These are phyloP conservation scores for Cardamine resedifolia DNA, from an alignment of 345 rosid genomes.

Conservation along the genomic window DNA sequence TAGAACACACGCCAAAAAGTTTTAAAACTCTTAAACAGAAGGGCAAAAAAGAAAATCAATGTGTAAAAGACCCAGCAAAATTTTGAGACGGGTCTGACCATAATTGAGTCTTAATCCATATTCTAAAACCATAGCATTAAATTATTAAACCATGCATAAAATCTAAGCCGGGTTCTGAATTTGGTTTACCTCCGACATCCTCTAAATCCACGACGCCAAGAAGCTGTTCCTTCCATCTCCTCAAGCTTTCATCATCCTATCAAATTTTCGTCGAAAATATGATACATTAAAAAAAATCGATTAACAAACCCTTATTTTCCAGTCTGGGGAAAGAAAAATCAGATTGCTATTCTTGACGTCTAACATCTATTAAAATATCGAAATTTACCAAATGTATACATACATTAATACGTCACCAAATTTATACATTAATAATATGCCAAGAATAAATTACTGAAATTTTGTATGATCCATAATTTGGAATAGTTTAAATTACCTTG, in stretches of 20 bases:
- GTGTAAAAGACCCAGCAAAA: too few species aligned
- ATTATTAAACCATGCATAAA: not conserved
- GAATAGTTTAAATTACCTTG: slow-evolving; percentile 32
- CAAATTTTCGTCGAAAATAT: not conserved
- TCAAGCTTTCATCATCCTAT: slow-evolving; percentile 91
- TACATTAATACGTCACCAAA: too few species aligned
- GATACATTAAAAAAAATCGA: not conserved
- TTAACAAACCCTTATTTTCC: not conserved
- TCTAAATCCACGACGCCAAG: slow-evolving; percentile 71
- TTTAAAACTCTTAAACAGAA: too few species aligned
- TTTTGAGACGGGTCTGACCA: too few species aligned
- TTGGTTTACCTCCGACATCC: slow-evolving; percentile 64
- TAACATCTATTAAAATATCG: not conserved
- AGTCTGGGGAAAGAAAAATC: not conserved
- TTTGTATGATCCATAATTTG: not conserved
- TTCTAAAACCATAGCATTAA: not conserved
- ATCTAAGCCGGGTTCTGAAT: not conserved
- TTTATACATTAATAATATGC: not conserved
- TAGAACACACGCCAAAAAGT: too few species aligned
- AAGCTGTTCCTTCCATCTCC: slow-evolving; percentile 96
- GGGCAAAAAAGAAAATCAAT: too few species aligned
- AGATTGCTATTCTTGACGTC: not conserved
- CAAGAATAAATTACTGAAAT: not conserved
- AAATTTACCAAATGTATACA: not conserved
- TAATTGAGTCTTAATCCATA: not conserved